A percentile compares a stretch with the other conserved stretches of the same genome.
phyloP scores from a whole-genome alignment of 1,284 basidiomycete species.

The Tilletiopsis washingtonensis region DNA sequence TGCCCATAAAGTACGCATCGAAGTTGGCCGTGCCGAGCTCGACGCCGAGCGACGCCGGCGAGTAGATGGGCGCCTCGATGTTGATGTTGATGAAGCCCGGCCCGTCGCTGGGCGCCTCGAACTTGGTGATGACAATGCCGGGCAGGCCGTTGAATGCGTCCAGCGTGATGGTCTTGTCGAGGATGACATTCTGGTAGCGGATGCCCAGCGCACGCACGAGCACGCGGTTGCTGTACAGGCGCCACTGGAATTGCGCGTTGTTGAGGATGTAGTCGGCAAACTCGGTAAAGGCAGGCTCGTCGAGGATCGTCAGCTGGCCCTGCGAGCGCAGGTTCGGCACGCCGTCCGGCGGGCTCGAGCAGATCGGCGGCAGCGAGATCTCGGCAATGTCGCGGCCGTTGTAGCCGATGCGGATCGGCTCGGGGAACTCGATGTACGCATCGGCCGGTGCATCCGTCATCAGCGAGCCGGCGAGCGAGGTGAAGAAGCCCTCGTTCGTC shows the following conservation, averaged over 20 bases:
- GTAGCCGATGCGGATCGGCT: slow-evolving; percentile 57
- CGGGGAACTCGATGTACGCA: slow-evolving; percentile 50
- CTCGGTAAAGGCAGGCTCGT: slow-evolving; percentile 54
- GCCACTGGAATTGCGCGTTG: slow-evolving; percentile 63
- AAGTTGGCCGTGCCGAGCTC: slow-evolving; percentile 64
- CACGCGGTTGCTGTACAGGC: slow-evolving; percentile 59
- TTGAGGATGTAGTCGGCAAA: slow-evolving; percentile 64
- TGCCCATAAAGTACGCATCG: slow-evolving; percentile 51
- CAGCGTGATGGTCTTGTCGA: slow-evolving; percentile 61
- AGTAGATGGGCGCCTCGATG: slow-evolving; percentile 62
- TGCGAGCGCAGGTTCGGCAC: slow-evolving; percentile 59
- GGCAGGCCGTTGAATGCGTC: slow-evolving; percentile 65
- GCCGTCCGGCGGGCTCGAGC: slow-evolving; percentile 61
- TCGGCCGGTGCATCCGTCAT: slow-evolving; percentile 50
- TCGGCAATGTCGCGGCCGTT: slow-evolving; percentile 61
- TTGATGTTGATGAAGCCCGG: slow-evolving; percentile 60
- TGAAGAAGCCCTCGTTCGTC: slow-evolving; percentile 29
- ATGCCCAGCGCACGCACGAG: slow-evolving; percentile 62
- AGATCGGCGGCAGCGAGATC: slow-evolving; percentile 62
- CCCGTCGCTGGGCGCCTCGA: slow-evolving; percentile 48
- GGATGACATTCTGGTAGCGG: slow-evolving; percentile 60
- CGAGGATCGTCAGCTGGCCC: slow-evolving; percentile 43
- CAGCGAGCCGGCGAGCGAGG: slow-evolving; percentile 48
- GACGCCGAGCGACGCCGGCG: slow-evolving; percentile 62
- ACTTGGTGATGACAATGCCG: slow-evolving; percentile 58